A percentile compares a stretch with the other conserved stretches of the same genome.
Conservation (phyloP, 2,329 filamentous ascomycete species). For the Anthostomella pinea region DNA sequence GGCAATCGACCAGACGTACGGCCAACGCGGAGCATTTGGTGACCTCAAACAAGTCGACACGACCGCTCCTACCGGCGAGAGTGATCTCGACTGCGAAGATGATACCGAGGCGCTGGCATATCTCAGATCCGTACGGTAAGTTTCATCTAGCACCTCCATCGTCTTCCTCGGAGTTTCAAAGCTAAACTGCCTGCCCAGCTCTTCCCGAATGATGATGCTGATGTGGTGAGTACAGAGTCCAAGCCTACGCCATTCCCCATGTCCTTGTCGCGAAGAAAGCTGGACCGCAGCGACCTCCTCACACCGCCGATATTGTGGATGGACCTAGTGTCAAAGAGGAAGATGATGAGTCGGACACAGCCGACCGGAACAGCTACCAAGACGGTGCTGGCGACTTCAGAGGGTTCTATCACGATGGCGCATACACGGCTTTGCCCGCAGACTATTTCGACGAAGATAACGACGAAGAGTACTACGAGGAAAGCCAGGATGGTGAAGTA, state of each 20-base stretch:
- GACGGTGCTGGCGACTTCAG: slow-evolving; percentile 50
- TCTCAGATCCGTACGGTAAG: slow-evolving; percentile 58
- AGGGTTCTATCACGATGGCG: slow-evolving; percentile 74
- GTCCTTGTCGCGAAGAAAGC: slow-evolving; percentile 63
- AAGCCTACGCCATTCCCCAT: slow-evolving; percentile 72
- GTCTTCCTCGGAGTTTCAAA: slow-evolving; percentile 8
- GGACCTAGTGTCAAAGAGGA: slow-evolving; percentile 30
- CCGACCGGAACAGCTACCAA: slow-evolving; percentile 46
- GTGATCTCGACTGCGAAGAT: slow-evolving; percentile 54
- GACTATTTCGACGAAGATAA: slow-evolving; percentile 27
- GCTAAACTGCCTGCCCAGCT: slow-evolving; percentile 24
- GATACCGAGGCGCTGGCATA: slow-evolving; percentile 57
- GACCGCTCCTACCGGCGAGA: slow-evolving; percentile 32
- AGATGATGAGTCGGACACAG: slow-evolving; percentile 27
- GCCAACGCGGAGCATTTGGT: slow-evolving; percentile 58
- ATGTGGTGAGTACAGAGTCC: slow-evolving; percentile 61
- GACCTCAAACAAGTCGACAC: slow-evolving; percentile 46
- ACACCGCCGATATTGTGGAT: slow-evolving; percentile 27
- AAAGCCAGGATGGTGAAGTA: slow-evolving; percentile 30
- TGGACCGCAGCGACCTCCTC: slow-evolving; percentile 48
- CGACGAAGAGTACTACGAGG: slow-evolving; percentile 27
- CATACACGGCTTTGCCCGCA: slow-evolving; percentile 65
- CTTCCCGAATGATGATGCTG: slow-evolving; percentile 36
- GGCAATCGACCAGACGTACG: slow-evolving; percentile 49
- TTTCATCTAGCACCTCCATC: background rate